Conservation (phyloP, 2,329 filamentous ascomycete species). For the Sclerotinia sclerotiorum region DNA sequence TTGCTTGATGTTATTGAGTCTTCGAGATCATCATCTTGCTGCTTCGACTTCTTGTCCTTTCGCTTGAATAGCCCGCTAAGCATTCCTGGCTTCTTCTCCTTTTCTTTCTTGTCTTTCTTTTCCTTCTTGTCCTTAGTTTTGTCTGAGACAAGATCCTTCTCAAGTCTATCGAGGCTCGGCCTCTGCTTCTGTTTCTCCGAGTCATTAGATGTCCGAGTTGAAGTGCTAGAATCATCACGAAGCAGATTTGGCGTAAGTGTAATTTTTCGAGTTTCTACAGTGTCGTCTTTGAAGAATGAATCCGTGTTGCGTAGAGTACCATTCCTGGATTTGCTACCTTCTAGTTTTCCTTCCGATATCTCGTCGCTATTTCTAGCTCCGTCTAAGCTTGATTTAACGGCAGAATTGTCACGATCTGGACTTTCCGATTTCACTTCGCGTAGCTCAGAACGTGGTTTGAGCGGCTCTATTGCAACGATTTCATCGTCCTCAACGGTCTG, state of each 20-base stretch:
- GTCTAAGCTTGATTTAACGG: constrained; percentile 41
- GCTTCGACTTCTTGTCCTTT: constrained; percentile 48
- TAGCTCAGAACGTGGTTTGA: constrained; percentile 45
- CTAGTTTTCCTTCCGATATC: constrained; percentile 55
- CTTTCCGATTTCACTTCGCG: constrained; percentile 35
- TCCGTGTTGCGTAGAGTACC: constrained; percentile 88
- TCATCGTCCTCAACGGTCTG: constrained; percentile 42
- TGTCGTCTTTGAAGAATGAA: constrained; percentile 97
- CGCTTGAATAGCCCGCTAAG: constrained; percentile 58
- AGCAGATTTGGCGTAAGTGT: constrained; percentile 90
- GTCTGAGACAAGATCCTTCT: constrained; percentile 66
- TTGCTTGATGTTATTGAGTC: constrained; percentile 35
- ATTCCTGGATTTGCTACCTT: constrained; percentile 70
- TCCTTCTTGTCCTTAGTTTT: constrained; percentile 68
- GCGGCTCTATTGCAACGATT: constrained; percentile 39
- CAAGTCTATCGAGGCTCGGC: constrained; percentile 73
- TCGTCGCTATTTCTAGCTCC: constrained; percentile 63
- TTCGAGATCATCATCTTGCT: constrained; percentile 56
- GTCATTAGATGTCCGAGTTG: constrained; percentile 45
- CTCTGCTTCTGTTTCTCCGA: constrained; percentile 55
- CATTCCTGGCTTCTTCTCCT: constrained; percentile 57
- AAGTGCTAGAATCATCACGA: constrained; percentile 66
- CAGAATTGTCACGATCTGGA: constrained; percentile 28
- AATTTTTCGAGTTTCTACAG: constrained; percentile 93
- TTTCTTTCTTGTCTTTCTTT: constrained; percentile 58